Base-by-base conservation (phyloP, 2,329 filamentous ascomycete genomes). In the Cladophialophora carrionii region DNA sequence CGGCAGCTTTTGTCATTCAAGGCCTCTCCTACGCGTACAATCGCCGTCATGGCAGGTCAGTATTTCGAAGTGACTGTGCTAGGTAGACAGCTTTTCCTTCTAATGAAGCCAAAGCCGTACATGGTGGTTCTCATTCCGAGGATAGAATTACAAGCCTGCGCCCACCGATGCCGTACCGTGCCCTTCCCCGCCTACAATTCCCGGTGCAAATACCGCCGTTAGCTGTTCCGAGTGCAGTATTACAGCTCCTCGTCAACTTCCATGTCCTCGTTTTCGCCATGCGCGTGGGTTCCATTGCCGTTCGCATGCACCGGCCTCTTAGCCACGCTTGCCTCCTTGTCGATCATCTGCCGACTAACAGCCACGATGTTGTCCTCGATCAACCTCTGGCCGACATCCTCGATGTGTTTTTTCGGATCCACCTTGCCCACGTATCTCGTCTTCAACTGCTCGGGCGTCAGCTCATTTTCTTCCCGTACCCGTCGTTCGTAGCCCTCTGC, bases 361-460 rank as follows among this genome's bases (percentile, higher is more conserved):
- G 92, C 91, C 12, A 99, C 95, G 70, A 99, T 99, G 80, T 99
- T 99, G 85, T 99, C 95, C 81, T 99, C 96, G 74, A 99, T 98
- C 70, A 98, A 85, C 77, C 96, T 89, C 80, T 97, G 93, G 62
- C 95, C 95, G 54, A 99, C 91, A 73, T 96, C 92, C 79, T 97
- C 93, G 76, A 99, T 85, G 78, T 99, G 96, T 84, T 99, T 99
- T 89, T 99, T 99, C 63, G 95, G 95, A 75, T 99, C 95, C 64
- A 98, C 88, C 83, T 99, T 99, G 79, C 95, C 95, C 41, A 99
- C 95, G 78, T 99, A 99, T 83, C 95, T 88, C 62, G 95, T 99
- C 87, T 98, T 97, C 68, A 99, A 85, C 78, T 99, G 95, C 51
- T 99, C 95, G 83, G 96, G 96, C 46, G 89, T 96, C 76, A 99